Base-by-base conservation (phyloP, 495 filamentous ascomycete genomes). In the Xylaria intraflava region DNA sequence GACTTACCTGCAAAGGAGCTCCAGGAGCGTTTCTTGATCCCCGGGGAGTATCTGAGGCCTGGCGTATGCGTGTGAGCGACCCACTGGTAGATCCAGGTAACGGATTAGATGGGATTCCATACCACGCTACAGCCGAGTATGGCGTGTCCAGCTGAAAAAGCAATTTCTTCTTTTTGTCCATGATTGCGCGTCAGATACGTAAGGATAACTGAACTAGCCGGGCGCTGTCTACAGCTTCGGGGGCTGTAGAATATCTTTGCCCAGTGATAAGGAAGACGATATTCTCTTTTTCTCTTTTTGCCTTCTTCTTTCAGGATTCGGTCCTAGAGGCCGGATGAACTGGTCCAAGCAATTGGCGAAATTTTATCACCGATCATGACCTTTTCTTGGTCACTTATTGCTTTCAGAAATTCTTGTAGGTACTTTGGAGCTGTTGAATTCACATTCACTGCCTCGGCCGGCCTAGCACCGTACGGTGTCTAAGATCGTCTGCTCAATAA, bases 11-110 rank as follows among this genome's bases (percentile, higher is more conserved):
- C 78, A 80, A 31, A 82, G 70, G 22, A 83, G 69, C 51, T 81
- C 76, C 17, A 82, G 57, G 46, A 82, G 78, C 8, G 72, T 71
- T 29, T 79, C 73, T 61, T 83, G 78, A 40, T 80, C 65, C 14
- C 76, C 61, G 10, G 66, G 64, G 11, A 61, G 62, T 16, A 79
- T 72, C 33, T 68, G 56, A 10, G 80, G 80, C 79, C 79, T 83
- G 49, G 9, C 10, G 31, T 16, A 35, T 30, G n/a, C 12, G 9
- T 14, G 20, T 33, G 14, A 48, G 51, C 27, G 0, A 42, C 10
- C 14, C 19, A n/a, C 4, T 27, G 7, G 20, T 43, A 29, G 26
- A 17, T 29, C 6, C 24, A 14, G 26, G 17, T 41, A 7, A 29
- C 11, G 4, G 11, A 35, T 16, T 26, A 22, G 17, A 35, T 1